Evolutionary conservation across 441 rosid genomes (phyloP).

Genomic region (Erodium trifolium): DNA sequence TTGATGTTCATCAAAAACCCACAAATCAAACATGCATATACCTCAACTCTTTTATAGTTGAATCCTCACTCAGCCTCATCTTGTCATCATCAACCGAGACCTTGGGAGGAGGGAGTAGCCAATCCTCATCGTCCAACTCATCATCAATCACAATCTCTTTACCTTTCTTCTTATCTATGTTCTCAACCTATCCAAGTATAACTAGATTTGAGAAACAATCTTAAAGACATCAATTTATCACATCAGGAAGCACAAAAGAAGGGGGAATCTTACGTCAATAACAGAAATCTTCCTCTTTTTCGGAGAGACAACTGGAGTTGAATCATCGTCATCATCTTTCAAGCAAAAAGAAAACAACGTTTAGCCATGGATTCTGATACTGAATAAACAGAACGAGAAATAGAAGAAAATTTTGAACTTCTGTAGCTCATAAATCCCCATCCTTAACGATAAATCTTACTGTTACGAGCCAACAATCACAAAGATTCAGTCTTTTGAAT

Average conservation of each 20-base stretch:
- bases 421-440: background rate
- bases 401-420: background rate
- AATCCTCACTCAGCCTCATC: constrained; percentile 41
- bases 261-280: constrained; percentile 27
- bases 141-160: constrained; percentile 25
- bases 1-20: constrained; percentile 1
- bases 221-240: background rate
- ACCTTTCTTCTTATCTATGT: constrained; percentile 22
- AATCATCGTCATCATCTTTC: constrained; percentile 36
- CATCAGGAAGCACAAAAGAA: background rate
- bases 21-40: constrained; percentile 18
- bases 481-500: background rate
- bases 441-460: too few species aligned
- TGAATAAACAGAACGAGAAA: background rate
- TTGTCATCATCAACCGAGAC: constrained; percentile 15
- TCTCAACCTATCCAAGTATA: constrained; percentile 23
- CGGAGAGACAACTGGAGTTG: constrained; percentile 20
- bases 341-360: constrained; percentile 12
- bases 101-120: constrained; percentile 76
- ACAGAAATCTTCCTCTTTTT: constrained; percentile 33
- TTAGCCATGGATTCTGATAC: background rate
- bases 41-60: constrained; percentile 76
- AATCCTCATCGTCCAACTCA: constrained; percentile 56
- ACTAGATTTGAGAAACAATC: background rate
- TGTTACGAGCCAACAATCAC: background rate